Base-by-base conservation (phyloP, 139 green algal species). In the Haematococcus sp. region DNA sequence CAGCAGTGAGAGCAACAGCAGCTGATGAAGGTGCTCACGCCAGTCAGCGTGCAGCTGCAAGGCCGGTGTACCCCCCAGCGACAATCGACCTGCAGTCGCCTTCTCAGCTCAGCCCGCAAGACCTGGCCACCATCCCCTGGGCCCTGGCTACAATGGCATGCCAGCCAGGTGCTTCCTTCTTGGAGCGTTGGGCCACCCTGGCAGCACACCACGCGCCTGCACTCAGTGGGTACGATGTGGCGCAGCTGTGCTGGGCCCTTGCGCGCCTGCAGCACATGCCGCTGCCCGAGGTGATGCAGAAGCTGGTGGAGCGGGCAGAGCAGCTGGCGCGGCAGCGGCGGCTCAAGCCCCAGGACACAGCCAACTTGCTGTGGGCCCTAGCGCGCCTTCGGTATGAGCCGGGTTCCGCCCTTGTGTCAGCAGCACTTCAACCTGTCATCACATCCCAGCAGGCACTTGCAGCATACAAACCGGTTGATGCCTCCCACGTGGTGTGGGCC, bases 401-500 rank as follows among this genome's bases (percentile, higher is more conserved):
- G 17, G 58, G 58, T 4, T 11, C 58, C 3, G n/a, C 25, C 17
- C 40, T 49, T 7, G 40, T 49, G 40, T 49, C 40, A 49, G 40
- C 40, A 49, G 58, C 25, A 22, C 25, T 65, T 22, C n/a, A 65
- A 9, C 23, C 58, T 33, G 3, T 65, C 23, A 28, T 34, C 23
- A 22, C 58, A 22, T 40, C 58, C 58, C 33, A 28, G 17, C n/a
- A 40, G 23, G 58, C 58, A 34, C 58, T 40, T 34, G 58, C n/a
- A 22, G 58, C 58, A 65, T 34, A 40, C 58, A 65, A 65, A n/a
- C 58, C 58, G 9, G 30, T 65, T 22, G 58, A 65, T 65, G 58
- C 9, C 23, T 22, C 58, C n/a, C 33, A 65, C 25, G 25, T 65
- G 23, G 3, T 65, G 25, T 65, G 58, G 58, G 58, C 58, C 15